Base-by-base conservation (phyloP, 768 basidiomycete genomes). In the Russula sp. region DNA sequence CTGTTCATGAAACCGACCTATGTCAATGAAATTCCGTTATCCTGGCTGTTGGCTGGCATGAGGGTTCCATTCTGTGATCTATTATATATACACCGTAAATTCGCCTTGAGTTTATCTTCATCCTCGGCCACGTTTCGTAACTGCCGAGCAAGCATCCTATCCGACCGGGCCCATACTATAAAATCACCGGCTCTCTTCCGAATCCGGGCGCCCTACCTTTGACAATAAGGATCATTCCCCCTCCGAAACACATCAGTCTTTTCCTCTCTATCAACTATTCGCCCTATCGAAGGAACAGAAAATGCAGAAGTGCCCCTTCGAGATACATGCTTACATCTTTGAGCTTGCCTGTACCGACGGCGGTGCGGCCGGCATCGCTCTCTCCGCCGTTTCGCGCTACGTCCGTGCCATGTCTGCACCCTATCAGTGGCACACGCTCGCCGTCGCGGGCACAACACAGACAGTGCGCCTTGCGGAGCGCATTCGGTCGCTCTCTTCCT, bases 241-340 rank as follows among this genome's bases (percentile, higher is more conserved):
- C 35, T 7, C 35, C 35, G 10, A 37, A 22, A 14, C 31, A 10
- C 22, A 32, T n/a, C 45, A 8, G n/a, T 27, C 20, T 22, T 18
- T 8, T 6, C 40, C 55, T n/a, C 49, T 42, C 39, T 40, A 39
- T 22, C n/a, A 8, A 40, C 16, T 11, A 40, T 18, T 13, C 40
- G 10, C 18, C 16, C 39, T 20, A 45, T 20, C 31, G 34, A 32
- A 22, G 8, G 2, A 45, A 45, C 42, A 9, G 6, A 47, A 45
- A 6, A 63, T 57, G 50, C 68, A 77, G 50, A 60, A 59, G 40
- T 76, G 74, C 55, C 81, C 81, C 16, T 71, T 75, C 39, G 81
- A 82, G 68, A 70, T 82, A 16, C 77, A 77, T 57, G 74, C 77
- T 4, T 75, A 77, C 61, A 80, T 82, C 57, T 78, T 73, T 64